These are phyloP conservation scores for Gomphus bonarii DNA, from an alignment of 1,284 basidiomycete species.

Conservation along the genomic window DNA sequence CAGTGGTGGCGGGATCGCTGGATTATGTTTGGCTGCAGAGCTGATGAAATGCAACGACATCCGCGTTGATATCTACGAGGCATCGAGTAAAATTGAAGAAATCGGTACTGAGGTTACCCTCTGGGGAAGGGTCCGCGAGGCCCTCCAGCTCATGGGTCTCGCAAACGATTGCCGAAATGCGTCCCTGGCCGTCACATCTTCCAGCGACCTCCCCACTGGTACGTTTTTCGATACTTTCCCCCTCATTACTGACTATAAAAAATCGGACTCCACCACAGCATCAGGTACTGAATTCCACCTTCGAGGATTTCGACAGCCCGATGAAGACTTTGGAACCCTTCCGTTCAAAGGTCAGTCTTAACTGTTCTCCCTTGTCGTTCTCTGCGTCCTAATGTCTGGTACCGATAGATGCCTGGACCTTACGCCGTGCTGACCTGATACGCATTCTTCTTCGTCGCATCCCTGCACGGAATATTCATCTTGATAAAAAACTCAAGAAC, in stretches of 20 bases:
- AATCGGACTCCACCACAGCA: background rate
- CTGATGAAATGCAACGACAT: slow-evolving; percentile 25
- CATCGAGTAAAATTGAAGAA: slow-evolving; percentile 25
- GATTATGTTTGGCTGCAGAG: slow-evolving; percentile 27
- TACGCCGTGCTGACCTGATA: slow-evolving; percentile 5
- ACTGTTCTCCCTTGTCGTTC: background rate
- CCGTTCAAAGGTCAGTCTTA: slow-evolving; percentile 1
- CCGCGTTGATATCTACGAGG: slow-evolving; percentile 30
- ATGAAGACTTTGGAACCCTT: slow-evolving; percentile 6
- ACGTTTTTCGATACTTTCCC: background rate
- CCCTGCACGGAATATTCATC: background rate
- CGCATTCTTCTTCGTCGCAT: background rate
- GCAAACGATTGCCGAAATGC: background rate
- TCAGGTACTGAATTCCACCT: background rate
- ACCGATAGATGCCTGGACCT: slow-evolving; percentile 2
- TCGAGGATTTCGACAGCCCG: slow-evolving; percentile 1
- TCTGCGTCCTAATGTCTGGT: background rate
- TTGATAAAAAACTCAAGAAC: background rate
- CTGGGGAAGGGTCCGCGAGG: slow-evolving; percentile 16
- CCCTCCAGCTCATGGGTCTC: slow-evolving; percentile 4
- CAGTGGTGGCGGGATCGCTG: slow-evolving; percentile 31
- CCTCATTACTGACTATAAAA: background rate
- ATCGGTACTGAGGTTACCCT: slow-evolving; percentile 33
- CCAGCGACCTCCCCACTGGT: background rate
- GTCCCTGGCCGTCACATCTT: background rate